A percentile compares a stretch with the other conserved stretches of the same genome.
Evolutionary conservation across 805 yeast species (phyloP).

Genomic region (Yarrowia divulgata): DNA sequence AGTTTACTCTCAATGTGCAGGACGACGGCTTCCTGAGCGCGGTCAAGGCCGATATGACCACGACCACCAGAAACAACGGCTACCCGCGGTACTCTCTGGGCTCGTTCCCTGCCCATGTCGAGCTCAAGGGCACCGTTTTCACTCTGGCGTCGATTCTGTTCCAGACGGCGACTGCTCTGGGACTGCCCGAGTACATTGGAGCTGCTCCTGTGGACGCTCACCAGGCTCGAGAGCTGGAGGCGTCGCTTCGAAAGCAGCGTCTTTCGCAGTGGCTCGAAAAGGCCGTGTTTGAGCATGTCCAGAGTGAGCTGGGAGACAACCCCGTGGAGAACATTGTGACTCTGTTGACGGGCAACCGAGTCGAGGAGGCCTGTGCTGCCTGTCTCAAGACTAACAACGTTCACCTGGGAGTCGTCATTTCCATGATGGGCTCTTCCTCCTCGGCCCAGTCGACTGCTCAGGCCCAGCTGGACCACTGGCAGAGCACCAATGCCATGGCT

Average conservation of each 20-base stretch:
- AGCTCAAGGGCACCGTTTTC: slow-evolving; percentile 21
- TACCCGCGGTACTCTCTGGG: slow-evolving; percentile 32
- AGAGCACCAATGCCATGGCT: slow-evolving; percentile 14
- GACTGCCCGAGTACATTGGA: slow-evolving; percentile 9
- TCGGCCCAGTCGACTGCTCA: not conserved
- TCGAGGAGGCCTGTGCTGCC: slow-evolving; percentile 64
- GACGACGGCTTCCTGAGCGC: slow-evolving; percentile 17
- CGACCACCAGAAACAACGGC: slow-evolving; percentile 18
- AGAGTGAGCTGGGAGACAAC: slow-evolving; percentile 51
- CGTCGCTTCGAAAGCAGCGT: slow-evolving; percentile 1
- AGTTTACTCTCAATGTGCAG: not conserved
- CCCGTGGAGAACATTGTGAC: slow-evolving; percentile 54
- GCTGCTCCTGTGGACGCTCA: not conserved
- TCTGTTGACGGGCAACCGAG: slow-evolving; percentile 57
- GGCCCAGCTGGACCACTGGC: slow-evolving; percentile 38
- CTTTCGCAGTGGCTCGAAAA: slow-evolving; percentile 12
- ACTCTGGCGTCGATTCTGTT: slow-evolving; percentile 29
- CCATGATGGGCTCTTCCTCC: slow-evolving; percentile 66
- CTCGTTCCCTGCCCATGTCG: not conserved
- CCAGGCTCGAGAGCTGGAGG: not conserved
- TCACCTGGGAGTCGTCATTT: slow-evolving; percentile 73
- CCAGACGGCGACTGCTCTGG: slow-evolving; percentile 5
- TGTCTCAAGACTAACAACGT: slow-evolving; percentile 69
- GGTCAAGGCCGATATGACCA: slow-evolving; percentile 10
- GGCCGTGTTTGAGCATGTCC: not conserved